Evolutionary conservation across 306 rosid genomes (phyloP).

Genomic region (Fragaria iinumae): DNA sequence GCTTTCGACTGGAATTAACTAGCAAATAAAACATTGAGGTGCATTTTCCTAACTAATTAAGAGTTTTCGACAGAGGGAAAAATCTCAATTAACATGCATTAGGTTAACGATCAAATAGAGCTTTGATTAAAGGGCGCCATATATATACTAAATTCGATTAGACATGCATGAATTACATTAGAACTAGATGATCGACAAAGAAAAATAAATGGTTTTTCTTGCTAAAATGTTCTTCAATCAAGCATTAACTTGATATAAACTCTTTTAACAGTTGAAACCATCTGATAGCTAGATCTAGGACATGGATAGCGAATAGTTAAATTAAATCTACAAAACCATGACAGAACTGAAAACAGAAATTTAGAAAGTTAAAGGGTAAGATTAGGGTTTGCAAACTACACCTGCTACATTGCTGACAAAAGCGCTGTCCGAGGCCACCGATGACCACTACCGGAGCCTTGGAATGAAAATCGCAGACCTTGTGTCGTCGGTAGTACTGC

Average conservation of each 20-base stretch:
- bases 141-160: background rate
- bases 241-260: background rate
- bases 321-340: conserved; percentile 1
- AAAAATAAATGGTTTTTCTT: background rate
- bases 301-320: background rate
- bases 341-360: background rate
- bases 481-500: conserved; percentile 75
- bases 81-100: background rate
- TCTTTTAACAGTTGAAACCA: background rate
- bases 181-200: background rate
- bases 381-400: conserved; percentile 49
- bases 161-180: background rate
- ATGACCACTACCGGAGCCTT: conserved; percentile 63
- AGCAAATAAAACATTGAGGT: background rate
- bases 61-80: background rate
- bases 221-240: background rate
- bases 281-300: background rate
- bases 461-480: conserved; percentile 86
- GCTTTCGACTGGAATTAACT: background rate
- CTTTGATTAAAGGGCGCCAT: background rate
- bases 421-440: conserved; percentile 56
- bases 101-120: background rate
- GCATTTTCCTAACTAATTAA: background rate
- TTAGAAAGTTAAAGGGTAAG: background rate
- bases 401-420: conserved; percentile 99